Evolutionary conservation across 306 rosid species (phyloP), one percentile per base, ranked within the genome.

Genomic region (Sicyos baderoa): DNA sequence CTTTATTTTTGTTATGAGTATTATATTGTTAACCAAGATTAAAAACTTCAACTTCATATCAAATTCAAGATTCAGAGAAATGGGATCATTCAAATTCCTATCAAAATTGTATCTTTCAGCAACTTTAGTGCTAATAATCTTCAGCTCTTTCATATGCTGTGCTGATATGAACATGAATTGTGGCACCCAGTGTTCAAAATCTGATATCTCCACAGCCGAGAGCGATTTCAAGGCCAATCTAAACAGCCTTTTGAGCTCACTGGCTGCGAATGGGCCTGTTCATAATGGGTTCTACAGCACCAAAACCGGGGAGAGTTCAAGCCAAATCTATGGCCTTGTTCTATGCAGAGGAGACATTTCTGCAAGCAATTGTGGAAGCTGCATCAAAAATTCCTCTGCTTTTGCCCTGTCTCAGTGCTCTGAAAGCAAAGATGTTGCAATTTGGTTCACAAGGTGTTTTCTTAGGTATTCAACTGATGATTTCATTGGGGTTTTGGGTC

Each of bases 381-480:
- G 88, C 75, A 73, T 72, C 45, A 76, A 66, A n/a, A 68, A 67
- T 22, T 70, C 86, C 23, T 72, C 70, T 7, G 74, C 6, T 54
- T 76, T 9, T 17, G 85, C 84, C 50, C 53, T 76, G 19, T 32
- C 25, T 37, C 54, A 80, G 40, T 86, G 86, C 45, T 75, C 78
- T 6, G 72, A 37, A 37, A 80, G 85, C 79, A 76, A 57, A 55
- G 74, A 80, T 48, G 91, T 78, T 21, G 56, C 50, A 1, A 19
- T 80, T 8, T 84, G 86, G 88, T 82, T 76, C 54, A 72, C 65
- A 48, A 80, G 91, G 88, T 86, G 91, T 75, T 84, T 82, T 71
- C 69, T 86, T 2, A 62, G 79, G 4, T 86, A 82, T 21, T 82
- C 87, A 9, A 79, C 79, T 12, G 71, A 54, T 17, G 75, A 79